A percentile compares a stretch with the other conserved stretches of the same genome.
Conservation (phyloP, 106 monocot genomes). For the Amphibolis antarctica region DNA sequence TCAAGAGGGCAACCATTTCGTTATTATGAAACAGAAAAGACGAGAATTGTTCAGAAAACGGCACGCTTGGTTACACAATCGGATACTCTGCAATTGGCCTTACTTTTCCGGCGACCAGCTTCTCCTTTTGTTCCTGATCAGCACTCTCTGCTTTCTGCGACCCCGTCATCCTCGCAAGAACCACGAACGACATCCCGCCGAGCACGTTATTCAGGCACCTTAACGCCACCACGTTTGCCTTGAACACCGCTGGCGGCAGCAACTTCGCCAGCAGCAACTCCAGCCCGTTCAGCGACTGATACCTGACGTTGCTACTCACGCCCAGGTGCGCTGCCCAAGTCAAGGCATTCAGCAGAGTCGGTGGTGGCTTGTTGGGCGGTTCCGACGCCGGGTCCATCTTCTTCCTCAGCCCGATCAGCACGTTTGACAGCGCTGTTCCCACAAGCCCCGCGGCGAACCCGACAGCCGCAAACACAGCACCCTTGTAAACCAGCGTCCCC, state of each 20-base stretch:
- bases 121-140: constrained; percentile 11
- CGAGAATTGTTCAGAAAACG: too few species aligned
- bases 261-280: constrained; percentile 46
- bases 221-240: constrained; percentile 44
- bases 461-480: constrained; percentile 48
- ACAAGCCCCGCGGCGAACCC: constrained; percentile 65
- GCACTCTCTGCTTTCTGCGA: constrained; percentile 33
- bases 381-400: constrained; percentile 57
- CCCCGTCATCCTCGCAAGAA: constrained; percentile 58
- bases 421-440: constrained; percentile 63
- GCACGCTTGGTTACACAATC: too few species aligned
- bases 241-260: constrained; percentile 39
- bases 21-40: too few species aligned
- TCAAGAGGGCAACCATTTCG: too few species aligned
- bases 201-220: constrained; percentile 71
- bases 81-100: too few species aligned
- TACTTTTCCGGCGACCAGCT: neutral
- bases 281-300: constrained; percentile 64
- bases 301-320: constrained; percentile 62
- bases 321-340: constrained; percentile 83
- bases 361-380: constrained; percentile 55
- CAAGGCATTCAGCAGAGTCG: constrained; percentile 50
- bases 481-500: constrained; percentile 50
- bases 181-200: constrained; percentile 62
- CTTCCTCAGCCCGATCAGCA: constrained; percentile 44